phyloP scores from a whole-genome alignment of 495 filamentous ascomycete genomes.

The Penicillium parvum region DNA sequence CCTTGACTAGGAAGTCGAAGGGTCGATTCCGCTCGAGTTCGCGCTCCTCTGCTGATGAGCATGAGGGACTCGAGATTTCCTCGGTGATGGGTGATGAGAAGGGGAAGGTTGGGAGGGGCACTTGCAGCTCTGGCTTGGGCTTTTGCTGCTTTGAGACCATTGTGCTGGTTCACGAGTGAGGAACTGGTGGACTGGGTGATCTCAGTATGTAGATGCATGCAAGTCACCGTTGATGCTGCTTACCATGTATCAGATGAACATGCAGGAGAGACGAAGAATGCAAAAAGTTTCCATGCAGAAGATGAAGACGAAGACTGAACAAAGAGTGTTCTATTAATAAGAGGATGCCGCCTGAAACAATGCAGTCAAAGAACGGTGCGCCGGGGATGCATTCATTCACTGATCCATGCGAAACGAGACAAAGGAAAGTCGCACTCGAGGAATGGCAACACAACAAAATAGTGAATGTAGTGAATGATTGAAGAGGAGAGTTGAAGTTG shows the following conservation, averaged over 20 bases:
- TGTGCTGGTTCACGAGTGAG: constrained; percentile 3
- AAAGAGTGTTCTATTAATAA: constrained; percentile 18
- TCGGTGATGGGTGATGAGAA: constrained; percentile 45
- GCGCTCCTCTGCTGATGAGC: constrained; percentile 32
- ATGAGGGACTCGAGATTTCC: constrained; percentile 37
- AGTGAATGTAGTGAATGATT: too few relatives aligned
- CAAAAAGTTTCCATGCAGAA: background rate
- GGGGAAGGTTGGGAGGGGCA: constrained; percentile 38
- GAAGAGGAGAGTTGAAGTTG: too few relatives aligned
- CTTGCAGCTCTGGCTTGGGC: constrained; percentile 25
- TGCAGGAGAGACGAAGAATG: background rate
- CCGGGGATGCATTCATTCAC: constrained; percentile 15
- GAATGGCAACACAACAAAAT: constrained; percentile 2
- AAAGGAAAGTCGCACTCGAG: constrained; percentile 5
- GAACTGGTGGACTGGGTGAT: background rate
- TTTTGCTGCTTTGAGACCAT: constrained; percentile 27
- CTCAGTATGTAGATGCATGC: background rate
- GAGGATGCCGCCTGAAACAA: constrained; percentile 19
- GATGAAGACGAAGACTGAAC: constrained; percentile 12
- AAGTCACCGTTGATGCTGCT: background rate
- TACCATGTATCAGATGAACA: constrained; percentile 13
- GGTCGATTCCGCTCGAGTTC: constrained; percentile 27
- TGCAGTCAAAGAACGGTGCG: constrained; percentile 14
- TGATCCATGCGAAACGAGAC: constrained; percentile 1
- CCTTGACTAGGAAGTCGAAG: constrained; percentile 30